Evolutionary conservation across 1,284 basidiomycete genomes (phyloP), one percentile per base, ranked within the genome.

Genomic region (Pseudozyma tsukubaensis): DNA sequence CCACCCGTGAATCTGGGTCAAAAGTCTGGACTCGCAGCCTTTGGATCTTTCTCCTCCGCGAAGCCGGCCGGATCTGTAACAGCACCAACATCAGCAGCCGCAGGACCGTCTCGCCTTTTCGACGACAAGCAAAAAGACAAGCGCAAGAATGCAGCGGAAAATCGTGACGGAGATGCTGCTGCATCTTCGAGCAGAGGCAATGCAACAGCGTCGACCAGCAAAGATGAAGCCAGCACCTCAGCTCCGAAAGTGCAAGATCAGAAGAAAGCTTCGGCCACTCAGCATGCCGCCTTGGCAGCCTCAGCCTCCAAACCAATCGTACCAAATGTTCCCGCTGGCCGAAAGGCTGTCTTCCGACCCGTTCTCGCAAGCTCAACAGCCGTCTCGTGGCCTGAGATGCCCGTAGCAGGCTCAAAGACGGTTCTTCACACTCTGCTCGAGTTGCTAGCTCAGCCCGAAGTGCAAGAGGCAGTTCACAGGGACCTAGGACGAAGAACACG

Each of bases 361-460:
- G 75, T 77, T 3, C 64, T 77, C 14, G 59, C 62, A 40, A 74
- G 67, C 47, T 63, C 75, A 12, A 70, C 72, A 3, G 68, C 60
- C 1, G 71, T 77, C 13, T 53, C 50, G 11, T 77, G 75, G 75
- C 75, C 75, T 6, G 67, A 70, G 13, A 59, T 77, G 58, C 61
- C 75, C 9, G 40, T 61, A 8, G 71, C 68, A 21, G 71, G 62
- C 3, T 70, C 71, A 35, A 66, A 74, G 45, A 70, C 72, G 18
- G 65, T 77, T 1, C 56, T 77, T 2, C 71, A 77, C 14, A 71
- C 71, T 5, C 44, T 77, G 16, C 55, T 74, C 49, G 75, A 77
- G 36, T 29, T 63, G 4, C 59, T 77, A 14, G 48, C 50, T 4
- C 34, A 59, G 45, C 47, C 63, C 5, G 40, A 35, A 7, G 42